These are phyloP conservation scores for Xylaria sp. DNA, from an alignment of 2,329 filamentous ascomycete genomes.

Conservation along the genomic window DNA sequence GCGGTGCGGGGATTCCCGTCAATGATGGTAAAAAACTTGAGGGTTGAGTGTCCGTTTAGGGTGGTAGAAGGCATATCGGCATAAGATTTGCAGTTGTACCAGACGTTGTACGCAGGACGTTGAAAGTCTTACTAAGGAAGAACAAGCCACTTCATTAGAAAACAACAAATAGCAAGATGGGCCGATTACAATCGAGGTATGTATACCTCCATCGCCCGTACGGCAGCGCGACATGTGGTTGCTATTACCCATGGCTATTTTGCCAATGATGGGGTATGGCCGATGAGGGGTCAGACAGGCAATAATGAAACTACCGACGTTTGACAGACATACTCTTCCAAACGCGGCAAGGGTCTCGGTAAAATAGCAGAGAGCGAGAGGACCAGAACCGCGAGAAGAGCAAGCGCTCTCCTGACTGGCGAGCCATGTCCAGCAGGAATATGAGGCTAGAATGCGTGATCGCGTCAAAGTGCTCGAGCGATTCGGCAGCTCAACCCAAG, in stretches of 20 bases:
- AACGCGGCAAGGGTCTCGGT: not conserved
- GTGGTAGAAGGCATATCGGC: conserved; percentile 18
- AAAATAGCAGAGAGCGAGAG: not conserved
- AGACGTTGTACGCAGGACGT: not conserved
- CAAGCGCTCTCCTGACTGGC: no score
- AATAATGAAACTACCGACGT: not conserved
- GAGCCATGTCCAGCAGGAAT: no score
- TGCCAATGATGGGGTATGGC: not conserved
- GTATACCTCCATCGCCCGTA: not conserved
- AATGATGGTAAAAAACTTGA: conserved; percentile 49
- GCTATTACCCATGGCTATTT: not conserved
- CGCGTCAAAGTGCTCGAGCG: no score
- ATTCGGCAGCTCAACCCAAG: no score
- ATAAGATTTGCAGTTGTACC: conserved; percentile 6
- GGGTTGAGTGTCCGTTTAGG: conserved; percentile 19
- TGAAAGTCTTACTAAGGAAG: no score
- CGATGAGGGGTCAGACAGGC: not conserved
- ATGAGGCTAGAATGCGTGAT: no score
- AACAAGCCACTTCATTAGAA: conserved; percentile 3
- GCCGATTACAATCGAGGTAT: not conserved
- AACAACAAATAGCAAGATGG: not conserved
- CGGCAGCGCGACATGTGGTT: not conserved
- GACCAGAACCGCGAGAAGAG: no score
- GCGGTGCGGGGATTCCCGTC: conserved; percentile 44
- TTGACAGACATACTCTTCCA: not conserved